phyloP scores from a whole-genome alignment of 352 stramenopile species.

The Pilasporangium apinafurcum region DNA sequence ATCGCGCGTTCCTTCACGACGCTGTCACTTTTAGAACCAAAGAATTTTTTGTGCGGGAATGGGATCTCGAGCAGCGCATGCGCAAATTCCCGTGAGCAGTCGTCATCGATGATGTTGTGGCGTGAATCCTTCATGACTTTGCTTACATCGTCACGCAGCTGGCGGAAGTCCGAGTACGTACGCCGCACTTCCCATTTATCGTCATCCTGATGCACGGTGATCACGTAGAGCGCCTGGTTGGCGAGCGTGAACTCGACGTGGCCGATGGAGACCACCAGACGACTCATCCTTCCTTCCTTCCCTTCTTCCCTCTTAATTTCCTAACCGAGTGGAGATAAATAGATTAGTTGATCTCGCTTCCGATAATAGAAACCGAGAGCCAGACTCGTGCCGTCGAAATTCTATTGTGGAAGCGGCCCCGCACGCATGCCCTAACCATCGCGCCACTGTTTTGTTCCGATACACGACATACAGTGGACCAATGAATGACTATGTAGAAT shows the following conservation, averaged over 20 bases:
- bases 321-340: too few species aligned
- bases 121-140: constrained; percentile 58
- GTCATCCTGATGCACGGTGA: constrained; percentile 66
- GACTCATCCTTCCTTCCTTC: constrained; percentile 66
- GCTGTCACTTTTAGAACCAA: constrained; percentile 58
- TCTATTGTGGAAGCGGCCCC: too few species aligned
- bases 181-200: constrained; percentile 69
- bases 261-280: constrained; percentile 63
- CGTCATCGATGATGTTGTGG: constrained; percentile 36
- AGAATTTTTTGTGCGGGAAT: constrained; percentile 62
- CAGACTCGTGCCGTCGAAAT: too few species aligned
- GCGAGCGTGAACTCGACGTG: constrained; percentile 73
- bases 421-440: too few species aligned
- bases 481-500: too few species aligned
- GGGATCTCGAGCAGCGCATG: constrained; percentile 20
- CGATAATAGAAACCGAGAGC: too few species aligned
- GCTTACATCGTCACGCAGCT: constrained; percentile 57
- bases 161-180: constrained; percentile 69
- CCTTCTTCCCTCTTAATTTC: too few species aligned
- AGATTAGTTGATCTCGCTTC: too few species aligned
- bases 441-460: too few species aligned
- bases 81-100: constrained; percentile 34
- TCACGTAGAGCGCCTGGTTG: constrained; percentile 64
- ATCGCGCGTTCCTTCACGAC: constrained; percentile 69
- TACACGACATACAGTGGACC: too few species aligned